Base-by-base conservation (phyloP, 495 filamentous ascomycete species). In the Penicillium bovifimosum region DNA sequence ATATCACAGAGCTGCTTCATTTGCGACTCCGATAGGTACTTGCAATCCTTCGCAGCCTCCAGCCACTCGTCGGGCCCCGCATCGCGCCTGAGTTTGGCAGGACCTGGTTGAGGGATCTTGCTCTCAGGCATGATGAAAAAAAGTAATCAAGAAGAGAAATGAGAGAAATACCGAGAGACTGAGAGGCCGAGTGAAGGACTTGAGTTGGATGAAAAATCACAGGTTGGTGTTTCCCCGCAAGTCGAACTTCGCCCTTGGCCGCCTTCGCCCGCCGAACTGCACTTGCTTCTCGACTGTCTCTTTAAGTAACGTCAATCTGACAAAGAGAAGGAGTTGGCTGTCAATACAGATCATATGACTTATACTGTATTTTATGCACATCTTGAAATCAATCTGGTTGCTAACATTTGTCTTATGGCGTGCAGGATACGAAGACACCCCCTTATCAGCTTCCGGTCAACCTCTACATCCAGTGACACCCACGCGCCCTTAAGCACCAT, bases 1-100 rank as follows among this genome's bases (percentile, higher is more conserved):
- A 95, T 95, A 76, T 98, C 93, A 71, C 93, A 98, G 14, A 98
- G 79, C 68, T 95, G 87, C 76, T 98, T 98, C 93, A 98, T 98
- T 61, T 91, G 90, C 35, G 83, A 72, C 72, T 98, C 93, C 6
- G 92, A 91, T 14, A 98, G 81, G 67, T 96, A 96, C 65, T 95
- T 91, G 78, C 95, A 97, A 64, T 91, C 86, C 68, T 95, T 96
- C 34, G 93, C 93, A 60, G 88, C 86, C 62, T 91, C 86, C 13
- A 97, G 82, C 93, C 93, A 98, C 73, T 97, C 90, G 62, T 95
- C 89, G n/a, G 91, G 85, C 16, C 88, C 89, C 36, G 90, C 88
- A 64, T 86, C 85, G 27, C 84, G 80, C 38, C 82, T 82, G 29
- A 96, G 76, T 64, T 87, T 91, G 42, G 91, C 90, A 39, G 92